phyloP scores from a whole-genome alignment of 768 basidiomycete species.

The Mycena latifolia region DNA sequence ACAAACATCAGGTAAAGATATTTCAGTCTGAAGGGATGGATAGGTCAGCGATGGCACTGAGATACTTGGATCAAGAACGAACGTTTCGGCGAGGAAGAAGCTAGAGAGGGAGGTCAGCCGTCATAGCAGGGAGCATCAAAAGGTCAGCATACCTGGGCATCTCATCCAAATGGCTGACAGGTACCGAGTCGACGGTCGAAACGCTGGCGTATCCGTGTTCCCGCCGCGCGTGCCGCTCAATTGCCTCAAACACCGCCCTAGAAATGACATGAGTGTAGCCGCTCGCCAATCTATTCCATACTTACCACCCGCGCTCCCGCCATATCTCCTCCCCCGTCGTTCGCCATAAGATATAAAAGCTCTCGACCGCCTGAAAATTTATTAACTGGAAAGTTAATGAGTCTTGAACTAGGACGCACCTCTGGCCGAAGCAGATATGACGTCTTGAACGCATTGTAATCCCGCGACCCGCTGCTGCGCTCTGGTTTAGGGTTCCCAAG shows the following conservation, averaged over 20 bases:
- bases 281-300: slow-evolving; percentile 4
- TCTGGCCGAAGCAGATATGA: slow-evolving; percentile 63
- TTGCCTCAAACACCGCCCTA: slow-evolving; percentile 58
- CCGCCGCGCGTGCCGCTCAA: slow-evolving; percentile 60
- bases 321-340: slow-evolving; percentile 63
- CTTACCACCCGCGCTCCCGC: slow-evolving; percentile 65
- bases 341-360: slow-evolving; percentile 66
- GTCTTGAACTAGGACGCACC: slow-evolving; percentile 44
- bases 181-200: slow-evolving; percentile 47
- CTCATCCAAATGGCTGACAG: slow-evolving; percentile 51
- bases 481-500: slow-evolving; percentile 41
- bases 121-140: background rate
- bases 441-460: slow-evolving; percentile 51
- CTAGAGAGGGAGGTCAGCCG: slow-evolving; percentile 34
- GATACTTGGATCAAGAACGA: slow-evolving; percentile 23
- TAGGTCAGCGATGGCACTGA: background rate
- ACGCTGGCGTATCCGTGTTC: slow-evolving; percentile 62
- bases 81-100: slow-evolving; percentile 62
- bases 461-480: slow-evolving; percentile 41
- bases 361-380: slow-evolving; percentile 59
- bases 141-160: slow-evolving; percentile 63
- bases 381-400: background rate
- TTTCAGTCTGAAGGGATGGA: slow-evolving; percentile 60
- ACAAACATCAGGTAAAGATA: slow-evolving; percentile 79
- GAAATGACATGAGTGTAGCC: background rate